A percentile compares a stretch with the other conserved stretches of the same genome.
Evolutionary conservation across 805 yeast genomes (phyloP).

Genomic region (Candida gorgasii): DNA sequence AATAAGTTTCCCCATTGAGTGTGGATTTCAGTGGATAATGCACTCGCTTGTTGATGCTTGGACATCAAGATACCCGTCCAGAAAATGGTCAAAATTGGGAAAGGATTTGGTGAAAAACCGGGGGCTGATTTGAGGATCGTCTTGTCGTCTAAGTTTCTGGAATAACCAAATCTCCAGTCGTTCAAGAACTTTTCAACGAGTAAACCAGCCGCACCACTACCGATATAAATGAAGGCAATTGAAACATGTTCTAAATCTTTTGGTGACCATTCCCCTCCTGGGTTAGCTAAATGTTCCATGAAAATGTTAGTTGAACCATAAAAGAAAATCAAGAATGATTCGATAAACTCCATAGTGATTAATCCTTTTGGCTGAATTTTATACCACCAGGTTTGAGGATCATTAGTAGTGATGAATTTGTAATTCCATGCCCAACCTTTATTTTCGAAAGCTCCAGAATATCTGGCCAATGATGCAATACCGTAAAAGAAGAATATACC

Average conservation of each 20-base stretch:
- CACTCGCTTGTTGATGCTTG: slow-evolving; percentile 84
- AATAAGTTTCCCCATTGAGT: slow-evolving; percentile 90
- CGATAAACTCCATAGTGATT: slow-evolving; percentile 83
- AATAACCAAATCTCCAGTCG: slow-evolving; percentile 54
- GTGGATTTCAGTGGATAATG: slow-evolving; percentile 76
- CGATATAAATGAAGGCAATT: slow-evolving; percentile 57
- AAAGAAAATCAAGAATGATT: slow-evolving; percentile 74
- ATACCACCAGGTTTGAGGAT: slow-evolving; percentile 30
- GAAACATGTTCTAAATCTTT: slow-evolving; percentile 40
- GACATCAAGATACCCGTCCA: slow-evolving; percentile 98
- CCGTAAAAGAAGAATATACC: slow-evolving; percentile 83
- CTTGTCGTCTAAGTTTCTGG: slow-evolving; percentile 20
- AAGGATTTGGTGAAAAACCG: slow-evolving; percentile 89
- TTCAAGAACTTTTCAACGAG: slow-evolving; percentile 69
- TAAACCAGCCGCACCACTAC: slow-evolving; percentile 90
- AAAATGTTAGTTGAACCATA: slow-evolving; percentile 91
- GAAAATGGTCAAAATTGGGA: slow-evolving; percentile 89
- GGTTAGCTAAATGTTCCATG: slow-evolving; percentile 71
- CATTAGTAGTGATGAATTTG: slow-evolving; percentile 29
- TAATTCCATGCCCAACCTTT: slow-evolving; percentile 93
- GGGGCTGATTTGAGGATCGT: slow-evolving; percentile 47
- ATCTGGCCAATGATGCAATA: slow-evolving; percentile 76
- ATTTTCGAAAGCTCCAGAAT: slow-evolving; percentile 74
- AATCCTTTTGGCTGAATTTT: slow-evolving; percentile 44
- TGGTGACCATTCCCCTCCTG: slow-evolving; percentile 84